Evolutionary conservation across 768 basidiomycete species (phyloP).

Genomic region (Glaciozyma antarctica): DNA sequence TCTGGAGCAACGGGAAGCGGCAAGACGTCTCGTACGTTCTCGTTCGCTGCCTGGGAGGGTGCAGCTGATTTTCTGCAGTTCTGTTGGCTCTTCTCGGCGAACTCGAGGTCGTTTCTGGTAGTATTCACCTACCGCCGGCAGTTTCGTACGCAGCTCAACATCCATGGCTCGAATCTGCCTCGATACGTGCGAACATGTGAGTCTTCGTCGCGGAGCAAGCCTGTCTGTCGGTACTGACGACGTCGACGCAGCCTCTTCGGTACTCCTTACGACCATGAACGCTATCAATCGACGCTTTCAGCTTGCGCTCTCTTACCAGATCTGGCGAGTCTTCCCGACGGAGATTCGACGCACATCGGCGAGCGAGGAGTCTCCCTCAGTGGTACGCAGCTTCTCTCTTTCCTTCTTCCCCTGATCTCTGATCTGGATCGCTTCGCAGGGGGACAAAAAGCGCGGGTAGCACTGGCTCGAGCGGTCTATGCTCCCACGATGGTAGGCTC

Average conservation of each 20-base stretch:
- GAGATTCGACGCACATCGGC: constrained; percentile 53
- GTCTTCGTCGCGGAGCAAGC: background rate
- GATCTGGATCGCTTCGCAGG: constrained; percentile 1
- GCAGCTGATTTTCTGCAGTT: background rate
- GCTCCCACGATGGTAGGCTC: constrained; percentile 53
- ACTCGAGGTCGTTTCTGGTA: constrained; percentile 15
- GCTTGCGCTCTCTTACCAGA: constrained; percentile 68
- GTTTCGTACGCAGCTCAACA: constrained; percentile 25
- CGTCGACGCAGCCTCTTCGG: constrained; percentile 60
- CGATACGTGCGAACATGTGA: constrained; percentile 18
- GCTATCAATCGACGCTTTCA: constrained; percentile 58
- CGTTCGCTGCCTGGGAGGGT: too few species aligned
- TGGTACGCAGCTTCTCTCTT: constrained; percentile 2
- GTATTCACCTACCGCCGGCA: constrained; percentile 3
- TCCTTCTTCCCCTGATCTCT: background rate
- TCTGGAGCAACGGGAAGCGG: constrained; percentile 41
- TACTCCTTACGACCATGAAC: constrained; percentile 47
- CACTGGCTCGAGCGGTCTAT: constrained; percentile 75
- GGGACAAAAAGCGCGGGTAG: constrained; percentile 40
- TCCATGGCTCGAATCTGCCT: constrained; percentile 23
- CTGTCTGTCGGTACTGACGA: background rate
- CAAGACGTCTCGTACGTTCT: constrained; percentile 9
- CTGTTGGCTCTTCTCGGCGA: constrained; percentile 25
- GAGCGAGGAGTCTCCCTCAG: constrained; percentile 27
- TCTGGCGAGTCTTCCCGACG: constrained; percentile 59